Evolutionary conservation across 352 stramenopile genomes (phyloP), one percentile per base, ranked within the genome.

Genomic region (Globisporangium nodosum): DNA sequence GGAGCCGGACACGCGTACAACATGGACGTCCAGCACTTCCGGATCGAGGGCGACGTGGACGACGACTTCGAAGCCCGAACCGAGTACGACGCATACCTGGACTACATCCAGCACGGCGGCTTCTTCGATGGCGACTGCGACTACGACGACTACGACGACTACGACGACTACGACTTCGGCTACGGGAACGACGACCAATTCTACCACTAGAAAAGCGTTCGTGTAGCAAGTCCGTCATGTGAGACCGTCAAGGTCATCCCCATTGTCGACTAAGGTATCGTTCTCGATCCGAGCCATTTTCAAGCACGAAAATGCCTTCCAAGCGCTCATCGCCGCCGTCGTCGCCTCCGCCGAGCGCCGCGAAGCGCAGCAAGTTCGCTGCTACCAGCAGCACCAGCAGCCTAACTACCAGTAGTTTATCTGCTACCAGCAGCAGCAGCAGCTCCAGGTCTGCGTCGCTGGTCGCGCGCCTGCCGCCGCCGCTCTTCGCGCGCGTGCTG

Each of bases 101-200:
- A 39, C 33, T 39, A 39, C 33, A 39, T 39, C 8, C 33, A 39
- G 33, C 5, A 39, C 7, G 33, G 33, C 33, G 33, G 6, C 55
- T 59, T 27, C 49, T 62, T 57, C 35, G 65, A 55, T 33, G 40
- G 46, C 13, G 60, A 53, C 55, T 70, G 54, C n/a, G 31, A 46
- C 7, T 46, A 56, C 35, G 48, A 52, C 5, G 37, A 18, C 27
- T 50, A 56, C 39, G 30, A 48, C 27, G 47, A 61, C 42, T 51
- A 60, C 42, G 64, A 61, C 46, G 50, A 64, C 39, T 52, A 61
- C 46, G 50, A 64, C 39, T 52, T 72, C 5, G 53, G 59, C 21
- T 56, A 68, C 49, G 69, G 43, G 18, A 11, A 12, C 43, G 20
- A 48, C 43, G 18, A 21, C 43, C 16, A 48, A 18, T 15, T 48